Evolutionary conservation across 2,329 filamentous ascomycete genomes (phyloP).

Genomic region (Exophiala xenobiotica): DNA sequence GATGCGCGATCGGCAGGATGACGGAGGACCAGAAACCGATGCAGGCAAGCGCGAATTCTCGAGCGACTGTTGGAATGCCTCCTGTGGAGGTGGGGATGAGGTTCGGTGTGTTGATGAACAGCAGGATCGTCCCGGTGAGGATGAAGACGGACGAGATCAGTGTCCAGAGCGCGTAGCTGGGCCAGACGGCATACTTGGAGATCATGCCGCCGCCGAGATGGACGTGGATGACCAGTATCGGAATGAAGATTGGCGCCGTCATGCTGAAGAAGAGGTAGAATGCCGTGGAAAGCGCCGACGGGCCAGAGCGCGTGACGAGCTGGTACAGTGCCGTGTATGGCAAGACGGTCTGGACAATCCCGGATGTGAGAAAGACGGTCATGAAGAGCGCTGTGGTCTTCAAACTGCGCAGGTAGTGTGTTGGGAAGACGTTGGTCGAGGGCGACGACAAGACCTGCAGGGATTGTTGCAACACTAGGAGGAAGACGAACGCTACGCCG

Average conservation of each 20-base stretch:
- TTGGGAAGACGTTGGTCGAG: conserved; percentile 12
- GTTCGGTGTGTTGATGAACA: conserved; percentile 14
- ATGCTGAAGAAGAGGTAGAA: conserved; percentile 20
- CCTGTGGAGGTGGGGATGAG: conserved; percentile 3
- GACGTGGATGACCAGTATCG: conserved; percentile 11
- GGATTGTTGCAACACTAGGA: conserved; percentile 17
- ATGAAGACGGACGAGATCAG: conserved; percentile 16
- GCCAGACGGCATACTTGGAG: conserved; percentile 7
- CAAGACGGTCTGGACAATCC: conserved; percentile 14
- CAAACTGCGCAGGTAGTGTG: conserved; percentile 10
- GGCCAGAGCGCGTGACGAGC: conserved; percentile 13
- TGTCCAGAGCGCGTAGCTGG: conserved; percentile 22
- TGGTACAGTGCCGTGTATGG: conserved; percentile 21
- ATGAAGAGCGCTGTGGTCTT: conserved; percentile 17
- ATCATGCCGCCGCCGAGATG: conserved; percentile 21
- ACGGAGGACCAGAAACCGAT: conserved; percentile 23
- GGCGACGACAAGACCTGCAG: conserved; percentile 4
- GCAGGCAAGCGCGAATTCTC: conserved; percentile 19
- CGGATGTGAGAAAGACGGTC: conserved; percentile 13
- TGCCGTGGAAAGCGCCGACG: conserved; percentile 12
- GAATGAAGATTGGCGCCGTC: conserved; percentile 18
- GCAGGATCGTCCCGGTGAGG: conserved; percentile 11
- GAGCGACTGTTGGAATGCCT: conserved; percentile 8
- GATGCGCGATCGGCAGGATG: conserved; percentile 16
- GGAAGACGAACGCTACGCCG: conserved; percentile 4